A percentile compares a stretch with the other conserved stretches of the same genome.
These are phyloP conservation scores for Raddia guianensis DNA, from an alignment of 176 grass and related monocot genomes.

Conservation along the genomic window DNA sequence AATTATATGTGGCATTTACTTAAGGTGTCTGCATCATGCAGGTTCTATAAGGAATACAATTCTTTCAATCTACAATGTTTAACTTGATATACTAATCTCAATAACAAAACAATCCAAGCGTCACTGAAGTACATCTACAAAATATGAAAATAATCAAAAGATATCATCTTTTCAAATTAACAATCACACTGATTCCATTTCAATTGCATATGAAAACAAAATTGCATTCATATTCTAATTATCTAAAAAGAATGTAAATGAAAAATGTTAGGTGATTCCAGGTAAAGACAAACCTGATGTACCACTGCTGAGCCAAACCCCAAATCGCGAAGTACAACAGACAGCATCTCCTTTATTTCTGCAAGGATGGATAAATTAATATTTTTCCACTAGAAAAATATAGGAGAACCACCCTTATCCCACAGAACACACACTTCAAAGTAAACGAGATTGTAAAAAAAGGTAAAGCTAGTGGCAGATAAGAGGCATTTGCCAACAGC, in stretches of 20 bases:
- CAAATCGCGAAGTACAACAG: conserved; percentile 77
- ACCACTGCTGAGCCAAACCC: conserved; percentile 85
- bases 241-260: not conserved
- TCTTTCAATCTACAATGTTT: not conserved
- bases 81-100: conserved; percentile 3
- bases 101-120: not conserved
- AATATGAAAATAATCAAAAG: not conserved
- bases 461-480: conserved; percentile 25
- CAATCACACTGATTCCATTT: not conserved
- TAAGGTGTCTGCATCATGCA: not conserved
- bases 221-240: conserved; percentile 1
- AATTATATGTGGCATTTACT: not conserved
- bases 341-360: conserved; percentile 97
- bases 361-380: conserved; percentile 41
- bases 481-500: not conserved
- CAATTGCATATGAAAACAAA: conserved; percentile 2
- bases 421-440: not conserved
- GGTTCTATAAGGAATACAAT: not conserved
- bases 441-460: conserved; percentile 9
- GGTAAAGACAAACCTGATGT: conserved; percentile 69
- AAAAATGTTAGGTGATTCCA: conserved; percentile 19
- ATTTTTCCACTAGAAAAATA: conserved; percentile 18
- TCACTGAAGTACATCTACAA: not conserved
- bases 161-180: not conserved
- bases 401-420: not conserved